Percentiles rank a stretch among this genome's conserved stretches.
Conservation (phyloP, 2,329 filamentous ascomycete genomes). For the Blastomyces silverae region DNA sequence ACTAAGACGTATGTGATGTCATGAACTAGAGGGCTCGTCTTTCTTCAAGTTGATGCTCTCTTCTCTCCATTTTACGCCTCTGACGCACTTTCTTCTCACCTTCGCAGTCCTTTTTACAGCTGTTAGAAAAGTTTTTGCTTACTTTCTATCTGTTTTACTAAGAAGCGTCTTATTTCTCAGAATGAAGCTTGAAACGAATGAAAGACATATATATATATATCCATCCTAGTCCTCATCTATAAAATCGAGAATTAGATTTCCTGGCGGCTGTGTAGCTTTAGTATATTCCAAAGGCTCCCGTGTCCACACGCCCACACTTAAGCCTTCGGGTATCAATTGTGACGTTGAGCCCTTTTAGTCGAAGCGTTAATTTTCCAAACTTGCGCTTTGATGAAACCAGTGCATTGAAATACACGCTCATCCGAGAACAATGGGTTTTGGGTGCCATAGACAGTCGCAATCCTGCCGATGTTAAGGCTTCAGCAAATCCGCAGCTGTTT, state of each 20-base stretch:
- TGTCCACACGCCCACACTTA: no score
- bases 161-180: background rate
- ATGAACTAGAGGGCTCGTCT: conserved; percentile 1
- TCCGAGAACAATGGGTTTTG: no score
- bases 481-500: background rate
- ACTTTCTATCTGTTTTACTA: background rate
- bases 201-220: background rate
- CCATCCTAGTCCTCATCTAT: background rate
- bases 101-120: background rate
- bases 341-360: no score
- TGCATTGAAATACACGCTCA: no score
- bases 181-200: background rate
- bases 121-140: background rate
- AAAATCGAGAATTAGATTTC: background rate
- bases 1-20: conserved; percentile 3
- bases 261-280: no score
- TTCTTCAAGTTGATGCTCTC: background rate
- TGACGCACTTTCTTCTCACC: background rate
- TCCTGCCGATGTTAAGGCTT: no score
- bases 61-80: background rate
- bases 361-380: no score
- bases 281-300: no score
- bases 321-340: no score
- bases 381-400: no score
- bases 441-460: no score